A percentile compares a stretch with the other conserved stretches of the same genome.
Evolutionary conservation across 176 grass and related monocot genomes (phyloP).

Genomic region (Urochloa ruziziensis): DNA sequence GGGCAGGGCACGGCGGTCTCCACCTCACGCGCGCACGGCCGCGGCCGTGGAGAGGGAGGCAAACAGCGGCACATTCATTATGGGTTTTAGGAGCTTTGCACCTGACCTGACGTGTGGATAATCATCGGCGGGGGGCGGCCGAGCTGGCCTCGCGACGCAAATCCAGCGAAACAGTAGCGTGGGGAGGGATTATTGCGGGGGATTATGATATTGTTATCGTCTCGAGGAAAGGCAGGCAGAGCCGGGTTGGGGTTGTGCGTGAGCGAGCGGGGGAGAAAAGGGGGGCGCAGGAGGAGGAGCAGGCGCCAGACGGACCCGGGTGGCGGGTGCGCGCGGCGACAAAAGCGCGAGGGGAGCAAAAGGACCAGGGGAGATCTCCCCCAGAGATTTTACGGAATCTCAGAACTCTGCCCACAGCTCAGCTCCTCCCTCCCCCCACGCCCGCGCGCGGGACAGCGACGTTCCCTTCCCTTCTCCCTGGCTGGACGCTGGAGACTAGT

Average conservation of each 20-base stretch:
- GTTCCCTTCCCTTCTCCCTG: too few relatives aligned
- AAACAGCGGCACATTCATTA: not conserved
- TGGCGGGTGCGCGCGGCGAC: conserved; percentile 9
- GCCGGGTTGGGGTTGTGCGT: not conserved
- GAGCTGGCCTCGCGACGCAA: not conserved
- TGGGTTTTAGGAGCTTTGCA: not conserved
- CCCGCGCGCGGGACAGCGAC: conserved; percentile 16
- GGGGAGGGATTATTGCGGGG: not conserved
- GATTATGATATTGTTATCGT: conserved; percentile 3
- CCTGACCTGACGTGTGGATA: not conserved
- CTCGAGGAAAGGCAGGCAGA: conserved; percentile 42
- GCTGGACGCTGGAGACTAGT: not conserved
- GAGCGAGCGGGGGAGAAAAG: conserved; percentile 1
- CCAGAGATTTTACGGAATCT: conserved; percentile 60
- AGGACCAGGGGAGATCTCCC: conserved; percentile 52
- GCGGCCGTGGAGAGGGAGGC: not conserved
- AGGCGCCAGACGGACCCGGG: not conserved
- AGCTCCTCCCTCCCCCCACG: not conserved
- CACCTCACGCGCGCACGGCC: not conserved
- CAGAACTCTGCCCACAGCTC: conserved; percentile 34
- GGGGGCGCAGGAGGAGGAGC: not conserved
- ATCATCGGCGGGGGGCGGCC: not conserved
- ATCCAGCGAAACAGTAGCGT: conserved; percentile 5
- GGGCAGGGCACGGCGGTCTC: not conserved
- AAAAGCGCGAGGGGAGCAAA: conserved; percentile 45